These are phyloP conservation scores for Aspergillus pseudotamarii DNA, from an alignment of 2,329 filamentous ascomycete genomes.

Conservation along the genomic window DNA sequence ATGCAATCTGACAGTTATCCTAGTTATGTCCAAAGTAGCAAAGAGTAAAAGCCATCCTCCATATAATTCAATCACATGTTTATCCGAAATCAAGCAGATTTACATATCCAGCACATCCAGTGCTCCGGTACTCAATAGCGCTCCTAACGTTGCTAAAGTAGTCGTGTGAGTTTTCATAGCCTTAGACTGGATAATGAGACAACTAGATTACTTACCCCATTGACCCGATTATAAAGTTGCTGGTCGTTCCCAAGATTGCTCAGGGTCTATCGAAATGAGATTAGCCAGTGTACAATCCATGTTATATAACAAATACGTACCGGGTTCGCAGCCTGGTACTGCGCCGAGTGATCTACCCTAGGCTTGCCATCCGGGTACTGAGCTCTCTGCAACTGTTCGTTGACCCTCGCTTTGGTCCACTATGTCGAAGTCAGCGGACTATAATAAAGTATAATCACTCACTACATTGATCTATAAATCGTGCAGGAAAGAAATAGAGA, in stretches of 20 bases:
- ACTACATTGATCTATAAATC: neutral
- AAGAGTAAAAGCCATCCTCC: neutral
- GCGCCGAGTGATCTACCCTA: neutral
- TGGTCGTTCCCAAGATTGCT: neutral
- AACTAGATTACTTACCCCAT: neutral
- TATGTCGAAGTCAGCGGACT: neutral
- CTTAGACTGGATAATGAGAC: neutral
- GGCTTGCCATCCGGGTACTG: neutral
- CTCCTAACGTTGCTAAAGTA: neutral
- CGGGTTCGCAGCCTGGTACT: neutral
- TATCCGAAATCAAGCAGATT: neutral
- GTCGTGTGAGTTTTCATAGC: neutral
- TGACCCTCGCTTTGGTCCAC: neutral
- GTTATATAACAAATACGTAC: conserved; percentile 29
- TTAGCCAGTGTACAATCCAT: neutral
- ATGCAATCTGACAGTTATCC: neutral
- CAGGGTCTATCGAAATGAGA: neutral
- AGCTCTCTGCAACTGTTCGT: neutral
- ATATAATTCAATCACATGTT: neutral
- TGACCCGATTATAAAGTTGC: neutral
- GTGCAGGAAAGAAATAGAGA: neutral
- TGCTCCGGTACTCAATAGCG: neutral
- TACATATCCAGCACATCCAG: too few species aligned
- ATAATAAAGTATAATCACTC: neutral
- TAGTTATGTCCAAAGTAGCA: neutral